Conservation (phyloP, 2,329 filamentous ascomycete genomes). For the Trichophyton rubrum region DNA sequence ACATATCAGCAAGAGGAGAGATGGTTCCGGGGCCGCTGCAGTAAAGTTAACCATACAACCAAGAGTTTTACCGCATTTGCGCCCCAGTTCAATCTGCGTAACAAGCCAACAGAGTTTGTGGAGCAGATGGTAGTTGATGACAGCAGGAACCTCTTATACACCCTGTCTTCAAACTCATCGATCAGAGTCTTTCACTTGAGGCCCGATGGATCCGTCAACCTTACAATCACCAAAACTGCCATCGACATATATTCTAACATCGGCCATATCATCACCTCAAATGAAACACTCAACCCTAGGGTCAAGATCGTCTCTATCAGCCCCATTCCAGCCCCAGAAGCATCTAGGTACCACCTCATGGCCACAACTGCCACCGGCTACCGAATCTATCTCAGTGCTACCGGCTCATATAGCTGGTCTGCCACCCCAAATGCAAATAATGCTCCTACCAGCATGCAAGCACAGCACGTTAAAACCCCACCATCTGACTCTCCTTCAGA, state of each 20-base stretch:
- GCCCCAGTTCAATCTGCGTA: conserved; percentile 31
- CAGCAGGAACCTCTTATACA: conserved; percentile 76
- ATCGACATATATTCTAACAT: conserved; percentile 53
- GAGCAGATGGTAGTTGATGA: conserved; percentile 79
- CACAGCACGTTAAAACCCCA: conserved; percentile 93
- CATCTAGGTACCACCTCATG: conserved; percentile 74
- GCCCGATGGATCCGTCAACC: conserved; percentile 38
- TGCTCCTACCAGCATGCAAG: conserved; percentile 87
- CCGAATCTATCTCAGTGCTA: conserved; percentile 82
- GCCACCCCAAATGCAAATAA: conserved; percentile 47
- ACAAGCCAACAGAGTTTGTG: conserved; percentile 49
- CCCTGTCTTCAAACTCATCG: conserved; percentile 73
- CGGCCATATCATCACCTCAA: conserved; percentile 65
- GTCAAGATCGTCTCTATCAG: conserved; percentile 73
- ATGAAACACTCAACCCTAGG: conserved; percentile 57
- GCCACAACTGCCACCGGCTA: conserved; percentile 84
- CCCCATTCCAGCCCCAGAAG: conserved; percentile 70
- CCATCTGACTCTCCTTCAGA: conserved; percentile 38
- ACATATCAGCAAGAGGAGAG: conserved; percentile 95
- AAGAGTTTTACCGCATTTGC: conserved; percentile 53
- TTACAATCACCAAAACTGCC: conserved; percentile 45
- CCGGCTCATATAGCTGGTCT: conserved; percentile 50
- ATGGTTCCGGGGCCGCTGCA: conserved; percentile 84
- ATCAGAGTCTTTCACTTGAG: conserved; percentile 89
- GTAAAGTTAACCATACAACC: conserved; percentile 78